These are phyloP conservation scores for Pugionium cornutum DNA, from an alignment of 345 rosid species.

Conservation along the genomic window DNA sequence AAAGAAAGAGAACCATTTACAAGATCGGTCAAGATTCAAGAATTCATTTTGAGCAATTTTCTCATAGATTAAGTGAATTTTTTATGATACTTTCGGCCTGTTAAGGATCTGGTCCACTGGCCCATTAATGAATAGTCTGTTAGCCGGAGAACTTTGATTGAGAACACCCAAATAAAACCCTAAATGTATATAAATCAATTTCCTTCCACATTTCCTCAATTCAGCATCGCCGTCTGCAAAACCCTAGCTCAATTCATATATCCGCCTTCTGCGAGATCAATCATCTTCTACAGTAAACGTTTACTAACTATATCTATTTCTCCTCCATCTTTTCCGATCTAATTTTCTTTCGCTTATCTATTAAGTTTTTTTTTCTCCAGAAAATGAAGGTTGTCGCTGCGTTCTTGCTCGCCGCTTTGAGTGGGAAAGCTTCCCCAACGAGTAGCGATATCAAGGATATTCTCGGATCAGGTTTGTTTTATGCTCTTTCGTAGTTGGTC, in stretches of 20 bases:
- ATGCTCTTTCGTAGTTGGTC: too few relatives aligned
- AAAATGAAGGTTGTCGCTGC: slow-evolving; percentile 82
- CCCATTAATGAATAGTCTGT: too few relatives aligned
- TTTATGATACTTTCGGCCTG: too few relatives aligned
- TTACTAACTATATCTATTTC: neutral
- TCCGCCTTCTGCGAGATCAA: slow-evolving; percentile 19
- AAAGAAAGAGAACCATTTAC: too few relatives aligned
- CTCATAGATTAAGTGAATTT: too few relatives aligned
- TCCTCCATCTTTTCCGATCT: neutral
- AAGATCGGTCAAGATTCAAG: too few relatives aligned
- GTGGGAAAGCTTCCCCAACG: slow-evolving; percentile 64
- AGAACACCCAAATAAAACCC: slow-evolving; percentile 21
- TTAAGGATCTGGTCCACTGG: too few relatives aligned
- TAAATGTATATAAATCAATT: slow-evolving; percentile 12
- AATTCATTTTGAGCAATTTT: too few relatives aligned
- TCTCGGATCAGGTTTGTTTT: slow-evolving; percentile 63
- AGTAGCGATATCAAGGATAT: slow-evolving; percentile 55
- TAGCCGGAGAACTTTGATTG: neutral
- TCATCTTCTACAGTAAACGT: slow-evolving; percentile 9
- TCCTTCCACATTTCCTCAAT: neutral
- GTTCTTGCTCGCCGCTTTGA: slow-evolving; percentile 66
- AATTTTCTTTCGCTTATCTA: neutral
- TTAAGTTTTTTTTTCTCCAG: neutral
- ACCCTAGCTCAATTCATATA: neutral
- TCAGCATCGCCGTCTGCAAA: slow-evolving; percentile 22